Conservation (phyloP, 345 rosid species). For the Turnera subulata region DNA sequence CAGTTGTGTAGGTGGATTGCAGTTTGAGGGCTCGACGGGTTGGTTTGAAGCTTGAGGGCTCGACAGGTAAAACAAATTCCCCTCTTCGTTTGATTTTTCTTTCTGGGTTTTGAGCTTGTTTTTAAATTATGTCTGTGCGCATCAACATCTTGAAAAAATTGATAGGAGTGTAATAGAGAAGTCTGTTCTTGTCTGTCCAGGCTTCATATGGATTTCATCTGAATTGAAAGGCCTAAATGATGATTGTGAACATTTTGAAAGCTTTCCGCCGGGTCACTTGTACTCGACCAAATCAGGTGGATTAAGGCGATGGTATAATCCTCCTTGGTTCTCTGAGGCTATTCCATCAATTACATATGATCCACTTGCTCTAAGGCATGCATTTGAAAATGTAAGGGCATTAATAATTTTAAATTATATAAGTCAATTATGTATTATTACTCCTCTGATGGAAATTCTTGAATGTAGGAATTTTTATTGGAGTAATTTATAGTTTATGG, state of each 20-base stretch:
- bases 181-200: slow-evolving; percentile 21
- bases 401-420: no score
- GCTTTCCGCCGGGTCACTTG: slow-evolving; percentile 87
- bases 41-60: no score
- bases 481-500: no score
- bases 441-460: background rate
- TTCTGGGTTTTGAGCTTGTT: no score
- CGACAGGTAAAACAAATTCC: no score
- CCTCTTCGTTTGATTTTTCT: no score
- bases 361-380: slow-evolving; percentile 58
- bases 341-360: slow-evolving; percentile 74
- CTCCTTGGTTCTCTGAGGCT: slow-evolving; percentile 71
- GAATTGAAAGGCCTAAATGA: slow-evolving; percentile 84
- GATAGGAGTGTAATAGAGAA: no score
- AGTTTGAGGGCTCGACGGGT: no score
- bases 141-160: no score
- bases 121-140: no score
- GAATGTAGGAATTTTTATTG: background rate
- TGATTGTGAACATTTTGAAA: slow-evolving; percentile 82
- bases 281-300: slow-evolving; percentile 81
- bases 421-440: no score
- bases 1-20: no score
- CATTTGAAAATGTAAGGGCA: slow-evolving; percentile 75
- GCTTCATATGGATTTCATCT: slow-evolving; percentile 83
- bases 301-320: slow-evolving; percentile 78